phyloP scores from a whole-genome alignment of 1,139 yeast genomes.

The Geotrichum reessii region DNA sequence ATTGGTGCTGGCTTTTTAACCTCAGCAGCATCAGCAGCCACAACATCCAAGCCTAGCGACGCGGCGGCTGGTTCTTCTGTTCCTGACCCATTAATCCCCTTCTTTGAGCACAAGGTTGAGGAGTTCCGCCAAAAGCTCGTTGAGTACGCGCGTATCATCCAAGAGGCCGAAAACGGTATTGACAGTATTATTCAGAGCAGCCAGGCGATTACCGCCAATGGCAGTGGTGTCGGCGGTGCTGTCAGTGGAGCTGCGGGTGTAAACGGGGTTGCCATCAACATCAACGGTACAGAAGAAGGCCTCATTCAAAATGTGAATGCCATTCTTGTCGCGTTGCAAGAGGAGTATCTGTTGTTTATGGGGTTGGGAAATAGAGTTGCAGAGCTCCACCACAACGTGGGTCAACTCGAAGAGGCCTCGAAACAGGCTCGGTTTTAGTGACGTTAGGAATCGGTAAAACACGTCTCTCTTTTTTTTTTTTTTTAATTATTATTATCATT shows the following conservation, averaged over 20 bases:
- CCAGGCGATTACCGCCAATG: not conserved
- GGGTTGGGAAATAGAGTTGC: constrained; percentile 88
- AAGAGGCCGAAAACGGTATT: constrained; percentile 70
- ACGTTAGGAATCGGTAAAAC: no score
- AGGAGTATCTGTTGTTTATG: constrained; percentile 82
- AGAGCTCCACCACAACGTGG: constrained; percentile 73
- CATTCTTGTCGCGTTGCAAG: constrained; percentile 63
- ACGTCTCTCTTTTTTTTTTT: no score
- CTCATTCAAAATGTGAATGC: constrained; percentile 38
- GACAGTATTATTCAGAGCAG: constrained; percentile 54
- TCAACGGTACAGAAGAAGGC: not conserved
- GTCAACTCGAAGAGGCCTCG: constrained; percentile 33
- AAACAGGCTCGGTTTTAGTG: not conserved
- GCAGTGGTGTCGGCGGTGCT: not conserved
- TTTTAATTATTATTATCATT: no score
- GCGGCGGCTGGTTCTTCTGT: not conserved
- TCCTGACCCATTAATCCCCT: constrained; percentile 46
- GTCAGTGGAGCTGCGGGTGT: not conserved
- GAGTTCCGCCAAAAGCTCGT: constrained; percentile 53
- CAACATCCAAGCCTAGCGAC: not conserved
- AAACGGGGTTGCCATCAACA: not conserved
- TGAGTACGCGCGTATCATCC: constrained; percentile 58
- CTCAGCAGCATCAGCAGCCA: not conserved
- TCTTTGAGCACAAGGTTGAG: constrained; percentile 48
- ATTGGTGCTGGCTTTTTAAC: constrained; percentile 45